A percentile compares a stretch with the other conserved stretches of the same genome.
Evolutionary conservation across 306 rosid genomes (phyloP).

Genomic region (Inga laurina): DNA sequence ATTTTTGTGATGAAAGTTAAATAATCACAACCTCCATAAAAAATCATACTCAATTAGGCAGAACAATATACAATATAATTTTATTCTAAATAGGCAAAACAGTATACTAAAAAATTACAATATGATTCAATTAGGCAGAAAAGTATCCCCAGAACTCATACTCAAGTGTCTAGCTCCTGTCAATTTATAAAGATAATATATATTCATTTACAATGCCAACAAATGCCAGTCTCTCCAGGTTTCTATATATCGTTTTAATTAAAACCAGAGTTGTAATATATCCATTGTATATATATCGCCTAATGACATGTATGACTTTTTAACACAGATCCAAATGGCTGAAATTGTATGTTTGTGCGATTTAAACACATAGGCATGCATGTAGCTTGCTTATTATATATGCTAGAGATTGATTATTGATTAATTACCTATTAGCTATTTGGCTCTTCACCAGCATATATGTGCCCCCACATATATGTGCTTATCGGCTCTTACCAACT

Average conservation of each 20-base stretch:
- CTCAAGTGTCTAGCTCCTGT: too few species aligned
- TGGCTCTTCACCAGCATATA: neutral
- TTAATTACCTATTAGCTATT: neutral
- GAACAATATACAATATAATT: too few species aligned
- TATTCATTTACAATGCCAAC: neutral
- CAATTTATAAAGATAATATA: too few species aligned
- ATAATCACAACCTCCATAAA: too few species aligned
- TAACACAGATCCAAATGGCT: neutral
- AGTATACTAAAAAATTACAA: too few species aligned
- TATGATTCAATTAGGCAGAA: too few species aligned
- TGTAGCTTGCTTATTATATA: neutral
- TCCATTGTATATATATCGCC: neutral
- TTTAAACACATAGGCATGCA: neutral
- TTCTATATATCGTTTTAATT: neutral
- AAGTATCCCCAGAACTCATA: too few species aligned
- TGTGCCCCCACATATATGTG: neutral
- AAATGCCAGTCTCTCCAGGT: neutral
- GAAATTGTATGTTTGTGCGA: neutral
- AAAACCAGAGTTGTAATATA: neutral
- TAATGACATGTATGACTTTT: slow-evolving; percentile 5
- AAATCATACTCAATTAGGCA: too few species aligned
- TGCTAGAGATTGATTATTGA: neutral
- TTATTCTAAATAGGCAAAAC: too few species aligned
- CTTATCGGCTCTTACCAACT: neutral
- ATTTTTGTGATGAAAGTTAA: too few species aligned